Conservation (phyloP, 441 rosid species). For the Adansonia madagascariensis region DNA sequence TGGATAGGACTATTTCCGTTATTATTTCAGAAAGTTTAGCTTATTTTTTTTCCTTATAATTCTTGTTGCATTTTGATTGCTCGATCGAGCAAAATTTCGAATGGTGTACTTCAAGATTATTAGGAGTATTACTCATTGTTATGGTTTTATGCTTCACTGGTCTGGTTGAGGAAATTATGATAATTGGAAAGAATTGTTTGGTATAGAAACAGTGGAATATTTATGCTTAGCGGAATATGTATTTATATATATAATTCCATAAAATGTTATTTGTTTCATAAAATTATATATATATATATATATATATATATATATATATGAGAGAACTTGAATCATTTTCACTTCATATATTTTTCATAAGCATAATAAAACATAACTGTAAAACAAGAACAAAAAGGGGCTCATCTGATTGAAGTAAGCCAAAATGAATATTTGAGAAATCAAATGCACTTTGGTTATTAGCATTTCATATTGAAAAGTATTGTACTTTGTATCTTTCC, state of each 20-base stretch:
- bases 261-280: too few relatives aligned
- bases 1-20: not conserved
- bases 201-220: not conserved
- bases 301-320: not conserved
- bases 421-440: not conserved
- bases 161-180: not conserved
- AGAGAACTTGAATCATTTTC: not conserved
- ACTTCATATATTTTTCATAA: not conserved
- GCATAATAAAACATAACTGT: not conserved
- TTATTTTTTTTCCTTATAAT: not conserved
- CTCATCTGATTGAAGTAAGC: not conserved
- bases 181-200: not conserved
- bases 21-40: not conserved
- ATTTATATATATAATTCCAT: not conserved
- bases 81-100: not conserved
- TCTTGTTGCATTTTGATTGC: not conserved
- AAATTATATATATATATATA: too few relatives aligned
- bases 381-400: not conserved
- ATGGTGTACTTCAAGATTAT: not conserved
- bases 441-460: not conserved
- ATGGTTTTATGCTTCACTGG: not conserved
- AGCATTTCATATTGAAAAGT: not conserved
- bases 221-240: not conserved
- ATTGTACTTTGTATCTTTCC: not conserved
- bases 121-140: not conserved